These are phyloP conservation scores for Alliaria petiolata DNA, from an alignment of 345 rosid genomes.

Conservation along the genomic window DNA sequence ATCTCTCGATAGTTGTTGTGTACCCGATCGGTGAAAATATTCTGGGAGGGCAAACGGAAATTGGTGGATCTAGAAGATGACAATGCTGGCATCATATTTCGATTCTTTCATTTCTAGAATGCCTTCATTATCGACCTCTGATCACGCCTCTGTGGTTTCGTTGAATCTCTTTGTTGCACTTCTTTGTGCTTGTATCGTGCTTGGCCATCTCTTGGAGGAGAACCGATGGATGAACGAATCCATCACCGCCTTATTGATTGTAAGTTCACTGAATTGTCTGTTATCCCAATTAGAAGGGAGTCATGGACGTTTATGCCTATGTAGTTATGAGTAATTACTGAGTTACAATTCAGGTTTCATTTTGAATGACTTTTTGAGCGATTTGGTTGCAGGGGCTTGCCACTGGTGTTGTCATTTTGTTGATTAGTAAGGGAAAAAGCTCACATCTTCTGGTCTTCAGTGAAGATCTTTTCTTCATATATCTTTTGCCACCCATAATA, in stretches of 20 bases:
- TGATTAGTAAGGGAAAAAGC: slow-evolving; percentile 76
- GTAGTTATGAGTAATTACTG: neutral
- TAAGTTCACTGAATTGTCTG: slow-evolving; percentile 34
- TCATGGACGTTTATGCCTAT: neutral
- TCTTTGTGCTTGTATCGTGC: slow-evolving; percentile 88
- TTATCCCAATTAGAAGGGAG: neutral
- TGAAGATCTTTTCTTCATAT: slow-evolving; percentile 98
- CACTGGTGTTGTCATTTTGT: slow-evolving; percentile 77
- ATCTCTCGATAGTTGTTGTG: neutral
- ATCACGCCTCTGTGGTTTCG: slow-evolving; percentile 85
- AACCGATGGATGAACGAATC: slow-evolving; percentile 97
- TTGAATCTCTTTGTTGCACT: slow-evolving; percentile 88
- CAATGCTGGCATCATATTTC: slow-evolving; percentile 35
- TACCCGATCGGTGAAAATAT: neutral
- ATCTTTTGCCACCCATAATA: slow-evolving; percentile 97
- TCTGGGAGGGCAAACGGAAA: too few species aligned
- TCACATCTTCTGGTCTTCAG: slow-evolving; percentile 95
- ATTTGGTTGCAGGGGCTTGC: slow-evolving; percentile 59
- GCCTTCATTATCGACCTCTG: slow-evolving; percentile 57
- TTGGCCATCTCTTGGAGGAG: slow-evolving; percentile 97
- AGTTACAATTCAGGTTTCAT: neutral
- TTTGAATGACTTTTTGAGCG: neutral
- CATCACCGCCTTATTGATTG: slow-evolving; percentile 86
- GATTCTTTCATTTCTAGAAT: slow-evolving; percentile 31
- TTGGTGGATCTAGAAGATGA: slow-evolving; percentile 26